Evolutionary conservation across 306 rosid genomes (phyloP).

Genomic region (Pterocarpus santalinus): DNA sequence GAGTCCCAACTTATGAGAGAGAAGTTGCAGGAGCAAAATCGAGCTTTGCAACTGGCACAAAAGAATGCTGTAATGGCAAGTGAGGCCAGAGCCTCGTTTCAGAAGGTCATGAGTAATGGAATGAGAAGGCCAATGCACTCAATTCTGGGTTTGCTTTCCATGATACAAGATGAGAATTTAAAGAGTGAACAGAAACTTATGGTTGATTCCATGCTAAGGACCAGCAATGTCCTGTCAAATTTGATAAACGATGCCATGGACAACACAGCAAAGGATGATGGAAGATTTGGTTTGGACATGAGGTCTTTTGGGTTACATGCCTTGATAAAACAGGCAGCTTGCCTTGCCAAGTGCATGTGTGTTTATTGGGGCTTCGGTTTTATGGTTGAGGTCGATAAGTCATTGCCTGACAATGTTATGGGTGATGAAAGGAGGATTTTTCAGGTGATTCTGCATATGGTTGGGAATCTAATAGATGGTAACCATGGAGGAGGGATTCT

Average conservation of each 20-base stretch:
- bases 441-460: conserved; percentile 98
- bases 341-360: conserved; percentile 92
- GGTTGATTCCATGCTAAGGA: conserved; percentile 87
- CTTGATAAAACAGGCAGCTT: conserved; percentile 92
- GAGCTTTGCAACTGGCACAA: conserved; percentile 88
- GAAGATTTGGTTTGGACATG: conserved; percentile 79
- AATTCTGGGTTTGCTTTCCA: conserved; percentile 88
- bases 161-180: conserved; percentile 78
- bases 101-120: conserved; percentile 96
- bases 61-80: conserved; percentile 98
- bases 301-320: conserved; percentile 82
- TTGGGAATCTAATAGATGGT: conserved; percentile 81
- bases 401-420: conserved; percentile 83
- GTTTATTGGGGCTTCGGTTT: conserved; percentile 77
- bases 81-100: conserved; percentile 90
- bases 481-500: conserved; percentile 67
- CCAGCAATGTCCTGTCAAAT: conserved; percentile 87
- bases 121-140: conserved; percentile 99
- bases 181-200: conserved; percentile 77
- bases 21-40: conserved; percentile 92
- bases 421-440: conserved; percentile 98
- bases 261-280: conserved; percentile 76
- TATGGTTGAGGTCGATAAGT: conserved; percentile 78
- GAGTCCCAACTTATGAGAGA: conserved; percentile 99
- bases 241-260: conserved; percentile 96